Evolutionary conservation across 306 rosid genomes (phyloP), one percentile per base, ranked within the genome.

Genomic region (Cicer arietinum): DNA sequence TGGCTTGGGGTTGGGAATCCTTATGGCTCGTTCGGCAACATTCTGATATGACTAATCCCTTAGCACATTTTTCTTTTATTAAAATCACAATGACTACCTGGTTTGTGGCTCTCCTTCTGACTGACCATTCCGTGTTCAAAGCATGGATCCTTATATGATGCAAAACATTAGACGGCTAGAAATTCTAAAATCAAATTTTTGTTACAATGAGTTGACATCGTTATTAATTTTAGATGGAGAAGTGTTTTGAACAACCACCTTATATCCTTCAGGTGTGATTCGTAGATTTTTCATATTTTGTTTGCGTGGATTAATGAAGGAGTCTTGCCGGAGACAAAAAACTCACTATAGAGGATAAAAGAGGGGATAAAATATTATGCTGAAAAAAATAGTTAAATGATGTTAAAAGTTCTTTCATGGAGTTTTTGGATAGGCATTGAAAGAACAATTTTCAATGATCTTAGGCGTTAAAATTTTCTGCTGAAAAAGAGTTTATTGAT

Each of bases 1-100:
- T 65, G 44, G 56, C 74, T 53, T 54, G 83, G 71, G 41, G 54
- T 64, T 70, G 71, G 85, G 62, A 64, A 71, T 56, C 78, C 68
- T 80, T 69, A 18, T 69, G 58, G 58, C 54, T 64, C 30, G 52
- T 50, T 61, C 64, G 69, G 52, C 46, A 56, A 65, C 48, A 66
- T 72, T 72, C 77, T 45, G 61, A 47, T 52, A 62, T 76, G 75
- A 76, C 71, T 40, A 65, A 76, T 71, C 76, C 71, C 50, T 18
- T 71, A 6, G 58, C 77, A 63, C 74, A n/a, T 39, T 63, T 81
- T 81, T 64, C 66, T 67, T 39, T 40, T 56, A 58, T 71, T 64
- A 69, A 70, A 64, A 67, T 63, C 42, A 46, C 80, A 76, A 64
- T 70, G 20, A 63, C 74, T 66, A 52, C 50, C 37, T 53, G 56